These are phyloP conservation scores for Orbilia javanica DNA, from an alignment of 2,329 filamentous ascomycete species.

Conservation along the genomic window DNA sequence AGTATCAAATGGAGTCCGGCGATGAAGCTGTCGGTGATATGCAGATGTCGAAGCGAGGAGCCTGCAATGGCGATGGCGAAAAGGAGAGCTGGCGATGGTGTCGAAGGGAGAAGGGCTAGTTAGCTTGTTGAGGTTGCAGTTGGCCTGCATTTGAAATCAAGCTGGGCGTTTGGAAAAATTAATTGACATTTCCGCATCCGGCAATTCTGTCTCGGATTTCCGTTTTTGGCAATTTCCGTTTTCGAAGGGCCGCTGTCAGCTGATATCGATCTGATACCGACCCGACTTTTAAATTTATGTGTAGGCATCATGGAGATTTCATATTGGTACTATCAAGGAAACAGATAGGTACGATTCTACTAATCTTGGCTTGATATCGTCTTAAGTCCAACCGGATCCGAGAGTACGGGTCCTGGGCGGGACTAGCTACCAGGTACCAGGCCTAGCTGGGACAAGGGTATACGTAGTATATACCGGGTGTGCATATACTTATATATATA, in stretches of 20 bases:
- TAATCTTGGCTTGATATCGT: no score
- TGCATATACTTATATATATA: no score
- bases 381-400: neutral
- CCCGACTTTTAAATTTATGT: neutral
- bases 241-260: neutral
- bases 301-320: no score
- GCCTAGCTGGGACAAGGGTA: no score
- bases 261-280: neutral
- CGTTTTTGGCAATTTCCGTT: constrained; percentile 18
- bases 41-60: neutral
- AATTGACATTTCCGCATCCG: constrained; percentile 28
- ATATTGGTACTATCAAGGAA: no score
- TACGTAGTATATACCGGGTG: no score
- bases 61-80: constrained; percentile 20
- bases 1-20: neutral
- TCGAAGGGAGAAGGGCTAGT: neutral
- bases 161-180: constrained; percentile 30
- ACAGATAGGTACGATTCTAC: no score
- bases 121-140: constrained; percentile 24
- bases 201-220: constrained; percentile 15
- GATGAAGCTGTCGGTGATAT: neutral
- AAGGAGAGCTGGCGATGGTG: constrained; percentile 3
- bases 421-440: no score
- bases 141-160: constrained; percentile 42
- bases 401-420: no score